These are phyloP conservation scores for Pueraria montana DNA, from an alignment of 306 rosid species.

Conservation along the genomic window DNA sequence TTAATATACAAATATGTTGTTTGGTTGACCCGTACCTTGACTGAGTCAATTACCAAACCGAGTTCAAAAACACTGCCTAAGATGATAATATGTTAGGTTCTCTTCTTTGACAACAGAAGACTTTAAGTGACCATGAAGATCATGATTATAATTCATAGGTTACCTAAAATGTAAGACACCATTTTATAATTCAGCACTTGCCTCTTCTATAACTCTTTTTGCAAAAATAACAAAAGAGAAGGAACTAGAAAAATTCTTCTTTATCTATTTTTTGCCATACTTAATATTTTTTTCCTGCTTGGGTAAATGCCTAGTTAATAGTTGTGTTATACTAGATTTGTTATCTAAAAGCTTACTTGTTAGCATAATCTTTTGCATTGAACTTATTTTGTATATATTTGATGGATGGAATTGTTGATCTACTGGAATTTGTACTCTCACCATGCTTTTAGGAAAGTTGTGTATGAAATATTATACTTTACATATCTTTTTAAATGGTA, in stretches of 20 bases:
- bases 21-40: not conserved
- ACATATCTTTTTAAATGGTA: slow-evolving; percentile 8
- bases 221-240: not conserved
- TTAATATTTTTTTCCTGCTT: not conserved
- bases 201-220: not conserved
- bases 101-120: slow-evolving; percentile 31
- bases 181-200: slow-evolving; percentile 25
- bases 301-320: slow-evolving; percentile 12
- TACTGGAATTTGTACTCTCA: slow-evolving; percentile 4
- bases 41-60: not conserved
- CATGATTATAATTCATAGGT: slow-evolving; percentile 7
- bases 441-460: slow-evolving; percentile 32
- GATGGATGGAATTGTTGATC: slow-evolving; percentile 2
- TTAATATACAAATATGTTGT: not conserved
- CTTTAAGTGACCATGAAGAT: slow-evolving; percentile 6
- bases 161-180: slow-evolving; percentile 15
- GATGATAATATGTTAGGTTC: slow-evolving; percentile 21
- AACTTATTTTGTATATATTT: slow-evolving; percentile 11
- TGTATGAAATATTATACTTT: slow-evolving; percentile 9
- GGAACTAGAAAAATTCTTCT: not conserved
- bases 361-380: not conserved
- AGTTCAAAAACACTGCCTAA: not conserved
- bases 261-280: not conserved
- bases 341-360: slow-evolving; percentile 13
- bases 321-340: slow-evolving; percentile 9